phyloP scores from a whole-genome alignment of 495 filamentous ascomycete species.

The Penicillium longicatenatum region DNA sequence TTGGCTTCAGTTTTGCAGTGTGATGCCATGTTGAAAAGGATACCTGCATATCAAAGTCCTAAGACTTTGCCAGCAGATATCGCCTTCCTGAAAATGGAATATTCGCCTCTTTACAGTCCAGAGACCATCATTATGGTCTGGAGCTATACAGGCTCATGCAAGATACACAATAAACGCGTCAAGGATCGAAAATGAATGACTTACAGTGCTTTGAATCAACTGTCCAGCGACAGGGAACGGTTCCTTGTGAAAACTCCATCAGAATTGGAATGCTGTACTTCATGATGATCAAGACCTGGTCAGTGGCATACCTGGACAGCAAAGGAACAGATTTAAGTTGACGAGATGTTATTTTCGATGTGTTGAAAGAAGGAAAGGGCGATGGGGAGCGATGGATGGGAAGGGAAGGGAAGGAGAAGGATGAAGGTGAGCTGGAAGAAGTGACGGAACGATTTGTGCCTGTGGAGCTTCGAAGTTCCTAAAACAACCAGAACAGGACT shows the following conservation, averaged over 20 bases:
- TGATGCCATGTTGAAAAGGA: background rate
- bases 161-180: background rate
- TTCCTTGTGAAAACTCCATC: slow-evolving; percentile 34
- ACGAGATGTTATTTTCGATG: background rate
- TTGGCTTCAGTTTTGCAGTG: background rate
- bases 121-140: background rate
- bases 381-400: background rate
- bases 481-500: background rate
- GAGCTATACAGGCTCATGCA: background rate
- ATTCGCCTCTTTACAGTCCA: background rate
- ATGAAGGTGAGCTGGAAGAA: background rate
- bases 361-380: background rate
- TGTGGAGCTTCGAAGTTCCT: background rate
- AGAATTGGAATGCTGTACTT: slow-evolving; percentile 44
- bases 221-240: slow-evolving; percentile 32
- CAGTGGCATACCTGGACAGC: slow-evolving; percentile 9
- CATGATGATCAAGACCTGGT: slow-evolving; percentile 22
- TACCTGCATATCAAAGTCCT: background rate
- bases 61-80: background rate
- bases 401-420: background rate
- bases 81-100: background rate
- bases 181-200: background rate
- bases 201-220: slow-evolving; percentile 22
- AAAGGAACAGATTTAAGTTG: background rate
- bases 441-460: background rate